These are phyloP conservation scores for Lanmaoa rubissima DNA, from an alignment of 768 basidiomycete genomes.

Conservation along the genomic window DNA sequence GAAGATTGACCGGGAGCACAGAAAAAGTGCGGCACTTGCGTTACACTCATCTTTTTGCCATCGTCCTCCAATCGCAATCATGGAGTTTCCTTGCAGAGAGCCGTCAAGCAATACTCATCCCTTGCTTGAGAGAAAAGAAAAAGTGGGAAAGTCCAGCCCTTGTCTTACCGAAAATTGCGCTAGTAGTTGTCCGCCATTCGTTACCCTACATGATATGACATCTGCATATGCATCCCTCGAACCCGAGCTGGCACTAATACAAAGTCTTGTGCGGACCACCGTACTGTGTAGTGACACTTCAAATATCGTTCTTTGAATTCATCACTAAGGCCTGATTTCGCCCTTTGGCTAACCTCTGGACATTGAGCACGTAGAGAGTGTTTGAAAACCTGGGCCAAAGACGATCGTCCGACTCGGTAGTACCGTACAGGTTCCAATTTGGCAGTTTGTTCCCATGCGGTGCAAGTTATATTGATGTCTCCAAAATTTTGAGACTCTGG, in stretches of 20 bases:
- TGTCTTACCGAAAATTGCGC: too few species aligned
- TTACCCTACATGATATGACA: too few species aligned
- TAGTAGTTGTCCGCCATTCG: too few species aligned
- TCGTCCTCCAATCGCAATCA: too few species aligned
- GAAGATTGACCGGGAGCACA: neutral
- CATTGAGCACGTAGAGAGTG: neutral
- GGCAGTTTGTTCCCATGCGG: slow-evolving; percentile 6
- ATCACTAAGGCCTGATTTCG: neutral
- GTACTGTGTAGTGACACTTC: neutral
- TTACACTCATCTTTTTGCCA: neutral
- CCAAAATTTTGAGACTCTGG: slow-evolving; percentile 5
- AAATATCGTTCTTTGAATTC: neutral
- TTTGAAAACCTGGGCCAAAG: too few species aligned
- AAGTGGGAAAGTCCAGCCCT: too few species aligned
- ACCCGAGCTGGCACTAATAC: neutral
- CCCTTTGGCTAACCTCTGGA: neutral
- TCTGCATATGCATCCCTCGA: neutral
- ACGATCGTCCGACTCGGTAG: too few species aligned
- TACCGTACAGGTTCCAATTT: neutral
- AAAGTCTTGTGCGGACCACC: too few species aligned
- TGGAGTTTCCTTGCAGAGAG: too few species aligned
- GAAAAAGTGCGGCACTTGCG: neutral
- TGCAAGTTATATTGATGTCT: neutral
- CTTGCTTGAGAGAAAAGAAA: too few species aligned
- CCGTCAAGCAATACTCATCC: too few species aligned